Evolutionary conservation across 2,329 filamentous ascomycete species (phyloP).

Genomic region (Fusarium sp.): DNA sequence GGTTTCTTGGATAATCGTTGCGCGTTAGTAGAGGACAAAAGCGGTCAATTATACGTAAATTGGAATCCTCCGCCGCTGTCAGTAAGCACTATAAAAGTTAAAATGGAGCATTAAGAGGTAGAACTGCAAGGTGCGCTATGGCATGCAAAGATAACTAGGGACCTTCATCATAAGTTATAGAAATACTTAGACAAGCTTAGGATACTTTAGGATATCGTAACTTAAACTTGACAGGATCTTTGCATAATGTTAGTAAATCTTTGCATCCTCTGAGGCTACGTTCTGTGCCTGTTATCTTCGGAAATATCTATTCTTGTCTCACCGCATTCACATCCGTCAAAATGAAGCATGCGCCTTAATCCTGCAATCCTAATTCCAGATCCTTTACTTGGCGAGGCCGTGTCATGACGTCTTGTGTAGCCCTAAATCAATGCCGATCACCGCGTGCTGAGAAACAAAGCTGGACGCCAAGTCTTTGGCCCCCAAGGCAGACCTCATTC

Average conservation of each 20-base stretch:
- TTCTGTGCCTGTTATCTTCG: background rate
- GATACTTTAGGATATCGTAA: too few species aligned
- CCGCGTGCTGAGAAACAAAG: background rate
- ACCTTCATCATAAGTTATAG: too few species aligned
- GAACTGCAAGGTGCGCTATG: too few species aligned
- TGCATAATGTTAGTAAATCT: too few species aligned
- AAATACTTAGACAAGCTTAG: too few species aligned
- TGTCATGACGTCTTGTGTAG: background rate
- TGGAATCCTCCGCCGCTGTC: background rate
- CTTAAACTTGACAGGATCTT: too few species aligned
- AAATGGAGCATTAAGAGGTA: too few species aligned
- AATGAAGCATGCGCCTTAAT: background rate
- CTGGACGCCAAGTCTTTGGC: background rate
- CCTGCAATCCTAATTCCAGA: fast-evolving
- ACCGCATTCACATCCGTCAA: background rate
- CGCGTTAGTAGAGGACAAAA: too few species aligned
- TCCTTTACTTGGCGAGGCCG: background rate
- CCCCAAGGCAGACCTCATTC: background rate
- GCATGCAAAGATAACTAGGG: too few species aligned
- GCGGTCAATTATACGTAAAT: too few species aligned
- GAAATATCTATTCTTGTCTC: background rate
- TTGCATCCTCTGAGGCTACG: background rate
- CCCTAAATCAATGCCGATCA: background rate
- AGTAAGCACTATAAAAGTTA: background rate
- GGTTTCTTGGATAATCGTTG: too few species aligned